phyloP scores from a whole-genome alignment of 2,329 filamentous ascomycete genomes.

The Colletotrichum sp. region DNA sequence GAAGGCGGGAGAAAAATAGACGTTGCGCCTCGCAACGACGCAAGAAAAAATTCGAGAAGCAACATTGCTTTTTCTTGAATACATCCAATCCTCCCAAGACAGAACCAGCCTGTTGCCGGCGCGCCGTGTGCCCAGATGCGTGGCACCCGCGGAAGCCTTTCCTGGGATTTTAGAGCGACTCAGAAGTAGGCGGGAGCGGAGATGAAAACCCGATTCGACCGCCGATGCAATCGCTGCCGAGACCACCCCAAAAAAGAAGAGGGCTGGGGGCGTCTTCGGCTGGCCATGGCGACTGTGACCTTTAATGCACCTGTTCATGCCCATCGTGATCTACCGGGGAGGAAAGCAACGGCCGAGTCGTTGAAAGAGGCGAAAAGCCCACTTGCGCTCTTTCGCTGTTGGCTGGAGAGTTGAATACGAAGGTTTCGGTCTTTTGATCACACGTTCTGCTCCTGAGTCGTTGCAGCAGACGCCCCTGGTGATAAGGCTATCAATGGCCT shows the following conservation, averaged over 20 bases:
- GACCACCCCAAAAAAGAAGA: not conserved
- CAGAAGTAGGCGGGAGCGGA: conserved; percentile 7
- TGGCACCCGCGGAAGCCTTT: not conserved
- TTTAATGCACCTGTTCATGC: not conserved
- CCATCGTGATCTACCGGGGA: not conserved
- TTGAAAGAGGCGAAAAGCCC: not conserved
- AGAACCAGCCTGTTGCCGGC: not conserved
- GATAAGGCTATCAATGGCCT: not conserved
- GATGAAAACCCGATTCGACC: conserved; percentile 6
- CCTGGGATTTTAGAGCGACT: not conserved
- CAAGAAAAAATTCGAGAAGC: not conserved
- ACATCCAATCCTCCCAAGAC: not conserved
- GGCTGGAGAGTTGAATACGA: not conserved
- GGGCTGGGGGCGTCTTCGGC: not conserved
- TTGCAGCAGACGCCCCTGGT: not conserved
- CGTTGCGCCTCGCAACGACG: not conserved
- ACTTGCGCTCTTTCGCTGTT: not conserved
- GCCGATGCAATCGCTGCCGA: not conserved
- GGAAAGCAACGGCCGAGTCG: not conserved
- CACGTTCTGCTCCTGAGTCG: not conserved
- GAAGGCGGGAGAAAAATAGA: not conserved
- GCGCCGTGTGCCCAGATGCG: not conserved
- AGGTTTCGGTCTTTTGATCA: not conserved
- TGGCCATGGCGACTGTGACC: not conserved
- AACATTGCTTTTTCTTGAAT: not conserved